Base-by-base conservation (phyloP, 75 land plant species). In the Pinus tabuliformis region DNA sequence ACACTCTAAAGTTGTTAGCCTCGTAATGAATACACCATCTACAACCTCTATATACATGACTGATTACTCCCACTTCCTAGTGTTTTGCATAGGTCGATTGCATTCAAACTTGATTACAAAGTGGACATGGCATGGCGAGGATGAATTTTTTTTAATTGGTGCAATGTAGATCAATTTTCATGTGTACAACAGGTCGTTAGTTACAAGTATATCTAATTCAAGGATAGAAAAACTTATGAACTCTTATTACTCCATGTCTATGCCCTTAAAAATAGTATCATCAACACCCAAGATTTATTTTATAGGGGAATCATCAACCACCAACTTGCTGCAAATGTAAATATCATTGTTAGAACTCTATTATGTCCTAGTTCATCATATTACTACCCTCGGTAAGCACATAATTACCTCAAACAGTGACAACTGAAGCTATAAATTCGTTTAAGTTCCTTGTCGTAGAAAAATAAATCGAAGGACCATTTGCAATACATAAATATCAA, bases 401-500 rank as follows among this genome's bases (percentile, higher is more conserved):
- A 59, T 22, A 76, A 70, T 18, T 63, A 33, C 33, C 33, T 33
- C 33, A 33, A 1, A 33, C 33, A 33, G 33, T 33, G 1, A 33
- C 33, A 33, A 33, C 1, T 33, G 33, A 33, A 33, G 33, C 33
- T 33, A 33, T 26, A 26, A 26, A 95, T 87, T 16, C 98, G 83
- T 76, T 88, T 93, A 28, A 89, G 83, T 79, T 91, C 91, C 70
- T 87, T 84, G 72, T 95, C 91, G 74, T 94, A 95, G 86, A 95
- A 95, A 82, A 95, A 93, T 87, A 92, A 91, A 80, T 84, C 78
- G 81, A 91, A 91, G 3, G 97, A 91, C 99, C 97, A 95, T 78
- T 97, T 95, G 91, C 52, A 63, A 9, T 49, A 58, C 21, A 11
- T 1, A 49, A 49, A 49, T 9, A 49, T 49, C 3, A 1, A n/a